Evolutionary conservation across 768 basidiomycete species (phyloP).

Genomic region (Podaxis rugospora): DNA sequence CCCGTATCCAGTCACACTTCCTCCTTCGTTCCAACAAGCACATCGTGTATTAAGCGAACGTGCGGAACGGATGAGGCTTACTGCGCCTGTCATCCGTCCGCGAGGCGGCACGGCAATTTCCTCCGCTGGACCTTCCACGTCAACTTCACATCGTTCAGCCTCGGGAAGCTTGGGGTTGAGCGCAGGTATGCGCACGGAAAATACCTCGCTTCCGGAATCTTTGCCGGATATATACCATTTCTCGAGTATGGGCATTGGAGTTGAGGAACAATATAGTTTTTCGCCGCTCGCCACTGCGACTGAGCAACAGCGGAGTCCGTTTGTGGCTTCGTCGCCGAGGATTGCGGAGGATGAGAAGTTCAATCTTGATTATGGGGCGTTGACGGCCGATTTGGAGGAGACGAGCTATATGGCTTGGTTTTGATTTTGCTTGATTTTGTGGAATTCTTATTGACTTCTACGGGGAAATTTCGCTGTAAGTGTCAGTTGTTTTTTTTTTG

Average conservation of each 20-base stretch:
- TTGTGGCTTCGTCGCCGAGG: slow-evolving; percentile 42
- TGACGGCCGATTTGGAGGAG: slow-evolving; percentile 50
- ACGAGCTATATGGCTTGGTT: slow-evolving; percentile 73
- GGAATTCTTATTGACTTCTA: neutral
- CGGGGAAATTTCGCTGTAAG: no score
- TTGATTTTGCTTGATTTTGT: slow-evolving; percentile 21
- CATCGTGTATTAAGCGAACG: slow-evolving; percentile 29
- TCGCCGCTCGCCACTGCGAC: slow-evolving; percentile 19
- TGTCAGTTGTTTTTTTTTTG: no score
- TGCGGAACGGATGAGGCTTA: slow-evolving; percentile 26
- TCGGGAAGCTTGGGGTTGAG: slow-evolving; percentile 1
- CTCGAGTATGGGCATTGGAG: slow-evolving; percentile 34
- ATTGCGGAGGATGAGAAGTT: slow-evolving; percentile 51
- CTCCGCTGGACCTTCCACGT: neutral
- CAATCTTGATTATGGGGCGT: slow-evolving; percentile 60
- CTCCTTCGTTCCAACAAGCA: slow-evolving; percentile 31
- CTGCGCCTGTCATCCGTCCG: neutral
- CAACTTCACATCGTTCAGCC: neutral
- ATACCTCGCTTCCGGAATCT: slow-evolving; percentile 16
- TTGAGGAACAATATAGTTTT: slow-evolving; percentile 35
- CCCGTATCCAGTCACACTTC: slow-evolving; percentile 20
- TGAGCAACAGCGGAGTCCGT: slow-evolving; percentile 26
- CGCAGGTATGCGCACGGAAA: neutral
- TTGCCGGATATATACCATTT: slow-evolving; percentile 48
- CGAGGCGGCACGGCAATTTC: neutral